Evolutionary conservation across 148 eudicot species (phyloP), one percentile per base, ranked within the genome.

Genomic region (Arctostaphylos glauca): DNA sequence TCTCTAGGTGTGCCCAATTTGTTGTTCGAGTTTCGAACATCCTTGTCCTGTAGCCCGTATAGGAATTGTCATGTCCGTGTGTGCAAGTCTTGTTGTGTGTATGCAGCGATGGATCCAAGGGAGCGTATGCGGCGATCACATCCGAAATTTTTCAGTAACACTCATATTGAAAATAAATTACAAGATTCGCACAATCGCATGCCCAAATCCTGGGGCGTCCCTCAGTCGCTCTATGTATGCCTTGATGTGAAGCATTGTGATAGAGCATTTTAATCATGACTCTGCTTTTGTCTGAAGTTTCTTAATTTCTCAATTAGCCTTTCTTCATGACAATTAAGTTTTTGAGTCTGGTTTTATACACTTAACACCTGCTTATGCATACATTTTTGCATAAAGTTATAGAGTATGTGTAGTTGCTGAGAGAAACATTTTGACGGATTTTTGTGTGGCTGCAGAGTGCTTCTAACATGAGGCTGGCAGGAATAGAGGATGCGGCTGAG

Each of bases 401-500:
- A n/a, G 38, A 31, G 38, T 31, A 31, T 31, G 0, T 58, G 38
- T 43, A 80, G 46, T 47, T 70, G 21, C 31, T 73, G 64, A 68
- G 56, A 19, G 41, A 23, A 79, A 60, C n/a, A 55, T 75, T 6
- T 71, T 79, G 46, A 78, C 76, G 84, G 75, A 74, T 60, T 78
- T 54, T 19, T 31, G 7, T 81, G 75, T 38, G 41, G 83, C 71
- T 86, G 75, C 84, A 95, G 98, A 89, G 98, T 88, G 98, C 97
- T 77, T 93, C 93, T 83, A 87, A 87, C 81, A 90, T 93, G 93
- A 93, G 97, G 84, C 82, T 82, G 68, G 87, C 96, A 0, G 97
- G 93, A 76, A 88, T 95, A 64, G 96, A 91, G 74, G 91, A 92
- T 77, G 90, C 93, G 3, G 96, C 98, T 15, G 97, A 91, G 83